Evolutionary conservation across 768 basidiomycete species (phyloP), one percentile per base, ranked within the genome.

Genomic region (Lepiota subincarnata): DNA sequence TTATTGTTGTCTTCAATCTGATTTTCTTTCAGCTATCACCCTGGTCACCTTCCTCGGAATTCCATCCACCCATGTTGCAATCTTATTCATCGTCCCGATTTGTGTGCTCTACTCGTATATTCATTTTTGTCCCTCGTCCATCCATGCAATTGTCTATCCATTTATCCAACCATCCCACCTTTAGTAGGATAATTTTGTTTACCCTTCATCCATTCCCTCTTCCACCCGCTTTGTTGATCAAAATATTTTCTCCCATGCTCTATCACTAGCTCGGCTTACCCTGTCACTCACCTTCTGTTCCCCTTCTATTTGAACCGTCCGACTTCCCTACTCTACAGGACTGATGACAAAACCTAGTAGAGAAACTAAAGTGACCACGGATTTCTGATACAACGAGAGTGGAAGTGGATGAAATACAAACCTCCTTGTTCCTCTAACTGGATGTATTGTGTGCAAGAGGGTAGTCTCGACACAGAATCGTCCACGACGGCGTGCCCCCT

Each of bases 201-300:
- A 19, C 1, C 34, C 35, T 20, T 41, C 24, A 28, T 16, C 20
- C 12, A 20, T 40, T 53, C 28, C 1, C 38, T n/a, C 8, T 13
- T 6, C 28, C 20, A 16, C 40, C 42, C n/a, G 20, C 16, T 49
- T 54, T 42, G 20, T 55, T 31, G 22, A 43, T 37, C 41, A 36
- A 50, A 49, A 48, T 56, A 36, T 50, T 56, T 39, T 56, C 39
- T 38, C 19, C 46, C 10, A 39, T 54, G 22, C 38, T 26, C 34
- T 31, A 22, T 37, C 19, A 35, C 34, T 50, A 43, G 28, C 40
- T 49, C 34, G 28, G 8, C 18, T 44, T 24, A 24, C 43, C 5
- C 14, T 19, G 6, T 6, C 39, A 13, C 16, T 26, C 5, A 24
- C 24, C 49, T 49, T 31, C 16, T 14, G 5, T 50, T 35, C 8